Evolutionary conservation across 1,139 yeast species (phyloP).

Genomic region (Hanseniaspora gamundiae): DNA sequence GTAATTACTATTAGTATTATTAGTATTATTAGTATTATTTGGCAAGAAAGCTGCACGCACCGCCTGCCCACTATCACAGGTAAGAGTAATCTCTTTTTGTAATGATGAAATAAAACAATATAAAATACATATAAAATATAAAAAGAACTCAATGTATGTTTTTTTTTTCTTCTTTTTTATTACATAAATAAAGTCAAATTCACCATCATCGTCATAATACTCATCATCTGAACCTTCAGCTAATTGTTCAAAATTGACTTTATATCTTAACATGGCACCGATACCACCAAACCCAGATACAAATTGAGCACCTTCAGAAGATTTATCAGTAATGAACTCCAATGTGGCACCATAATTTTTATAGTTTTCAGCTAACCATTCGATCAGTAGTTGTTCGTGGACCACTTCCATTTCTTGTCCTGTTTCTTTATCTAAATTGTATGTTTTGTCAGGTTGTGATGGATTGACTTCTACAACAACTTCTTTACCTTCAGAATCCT

Average conservation of each 20-base stretch:
- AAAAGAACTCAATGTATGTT: too few species aligned
- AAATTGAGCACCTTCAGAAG: conserved; percentile 97
- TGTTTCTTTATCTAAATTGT: conserved; percentile 68
- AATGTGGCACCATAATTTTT: conserved; percentile 86
- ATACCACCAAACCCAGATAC: conserved; percentile 98
- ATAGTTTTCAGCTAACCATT: conserved; percentile 97
- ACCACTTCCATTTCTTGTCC: conserved; percentile 84
- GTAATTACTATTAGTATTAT: too few species aligned
- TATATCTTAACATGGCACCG: conserved; percentile 91
- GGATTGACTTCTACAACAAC: conserved; percentile 66
- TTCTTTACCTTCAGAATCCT: conserved; percentile 71
- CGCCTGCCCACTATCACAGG: too few species aligned
- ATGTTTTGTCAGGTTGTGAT: conserved; percentile 60
- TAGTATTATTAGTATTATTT: too few species aligned
- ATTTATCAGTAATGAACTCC: conserved; percentile 92
- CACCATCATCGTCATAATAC: conserved; percentile 70
- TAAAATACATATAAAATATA: too few species aligned
- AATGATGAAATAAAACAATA: too few species aligned
- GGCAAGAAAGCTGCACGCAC: too few species aligned
- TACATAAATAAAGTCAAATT: conserved; percentile 23
- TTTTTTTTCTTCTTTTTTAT: conserved; percentile 1
- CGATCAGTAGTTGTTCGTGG: conserved; percentile 73
- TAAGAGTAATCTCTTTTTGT: too few species aligned
- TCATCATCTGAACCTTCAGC: conserved; percentile 84
- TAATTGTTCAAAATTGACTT: conserved; percentile 91